Evolutionary conservation across 2,329 filamentous ascomycete genomes (phyloP).

Genomic region (Cyphellophora europaea): DNA sequence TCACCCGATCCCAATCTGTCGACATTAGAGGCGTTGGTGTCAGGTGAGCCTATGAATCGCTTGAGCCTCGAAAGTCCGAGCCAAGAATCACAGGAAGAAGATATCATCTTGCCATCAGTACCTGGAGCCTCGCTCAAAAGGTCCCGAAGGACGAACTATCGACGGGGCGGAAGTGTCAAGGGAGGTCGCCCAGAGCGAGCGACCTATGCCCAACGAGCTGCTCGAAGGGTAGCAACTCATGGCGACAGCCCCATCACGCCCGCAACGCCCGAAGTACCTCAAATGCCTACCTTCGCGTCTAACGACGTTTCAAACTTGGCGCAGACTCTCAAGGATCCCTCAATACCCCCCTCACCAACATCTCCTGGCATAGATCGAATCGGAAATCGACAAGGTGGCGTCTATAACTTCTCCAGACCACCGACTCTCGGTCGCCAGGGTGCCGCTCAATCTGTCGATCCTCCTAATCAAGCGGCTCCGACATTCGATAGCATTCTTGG

Average conservation of each 20-base stretch:
- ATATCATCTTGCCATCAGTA: conserved; percentile 65
- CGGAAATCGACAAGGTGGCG: conserved; percentile 6
- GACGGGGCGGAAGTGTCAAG: conserved; percentile 75
- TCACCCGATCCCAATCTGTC: conserved; percentile 55
- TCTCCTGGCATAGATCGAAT: too few species aligned
- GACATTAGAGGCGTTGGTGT: conserved; percentile 70
- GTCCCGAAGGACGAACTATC: conserved; percentile 85
- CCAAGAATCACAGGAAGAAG: conserved; percentile 47
- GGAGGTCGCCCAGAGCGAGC: conserved; percentile 51
- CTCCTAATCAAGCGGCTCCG: conserved; percentile 9
- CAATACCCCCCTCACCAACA: conserved; percentile 13
- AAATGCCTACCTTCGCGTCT: conserved; percentile 23
- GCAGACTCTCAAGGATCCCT: conserved; percentile 33
- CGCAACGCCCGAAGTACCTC: conserved; percentile 20
- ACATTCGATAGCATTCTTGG: conserved; percentile 23
- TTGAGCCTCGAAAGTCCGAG: conserved; percentile 33
- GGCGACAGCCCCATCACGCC: conserved; percentile 9
- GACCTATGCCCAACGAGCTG: conserved; percentile 64
- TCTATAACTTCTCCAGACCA: conserved; percentile 18
- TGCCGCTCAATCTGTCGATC: not conserved
- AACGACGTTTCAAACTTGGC: conserved; percentile 31
- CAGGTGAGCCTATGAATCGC: conserved; percentile 58
- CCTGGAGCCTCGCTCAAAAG: conserved; percentile 72
- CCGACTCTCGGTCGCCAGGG: too few species aligned
- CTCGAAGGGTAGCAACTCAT: conserved; percentile 35